These are phyloP conservation scores for Chloris gayana DNA, from an alignment of 176 grass and related monocot species.

Conservation along the genomic window DNA sequence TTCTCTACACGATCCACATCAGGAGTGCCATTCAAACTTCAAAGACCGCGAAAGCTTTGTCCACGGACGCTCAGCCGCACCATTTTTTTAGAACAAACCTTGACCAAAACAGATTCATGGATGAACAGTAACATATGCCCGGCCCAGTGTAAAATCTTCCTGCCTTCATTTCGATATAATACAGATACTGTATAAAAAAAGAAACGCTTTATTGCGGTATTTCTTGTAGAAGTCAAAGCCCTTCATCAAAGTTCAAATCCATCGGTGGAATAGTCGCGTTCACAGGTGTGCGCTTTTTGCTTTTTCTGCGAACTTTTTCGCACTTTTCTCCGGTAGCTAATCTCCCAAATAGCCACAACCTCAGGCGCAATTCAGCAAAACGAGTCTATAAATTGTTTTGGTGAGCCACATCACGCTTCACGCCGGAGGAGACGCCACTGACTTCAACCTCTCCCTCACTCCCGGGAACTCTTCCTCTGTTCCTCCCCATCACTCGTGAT, in stretches of 20 bases:
- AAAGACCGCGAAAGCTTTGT: background rate
- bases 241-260: no score
- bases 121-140: background rate
- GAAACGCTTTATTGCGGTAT: background rate
- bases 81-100: background rate
- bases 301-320: constrained; percentile 20
- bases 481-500: background rate
- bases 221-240: background rate
- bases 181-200: no score
- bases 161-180: no score
- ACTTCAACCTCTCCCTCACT: background rate
- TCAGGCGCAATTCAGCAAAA: background rate
- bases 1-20: background rate
- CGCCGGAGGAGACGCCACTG: background rate
- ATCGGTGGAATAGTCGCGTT: background rate
- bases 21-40: background rate
- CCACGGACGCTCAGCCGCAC: background rate
- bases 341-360: background rate
- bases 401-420: background rate
- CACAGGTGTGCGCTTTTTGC: constrained; percentile 38
- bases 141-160: no score
- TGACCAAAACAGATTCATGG: background rate
- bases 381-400: constrained; percentile 2
- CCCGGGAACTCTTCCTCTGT: background rate
- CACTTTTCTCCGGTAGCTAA: background rate